A percentile compares a stretch with the other conserved stretches of the same genome.
phyloP scores from a whole-genome alignment of 192 early-diverging fungal species.

The Coemansia sp. region DNA sequence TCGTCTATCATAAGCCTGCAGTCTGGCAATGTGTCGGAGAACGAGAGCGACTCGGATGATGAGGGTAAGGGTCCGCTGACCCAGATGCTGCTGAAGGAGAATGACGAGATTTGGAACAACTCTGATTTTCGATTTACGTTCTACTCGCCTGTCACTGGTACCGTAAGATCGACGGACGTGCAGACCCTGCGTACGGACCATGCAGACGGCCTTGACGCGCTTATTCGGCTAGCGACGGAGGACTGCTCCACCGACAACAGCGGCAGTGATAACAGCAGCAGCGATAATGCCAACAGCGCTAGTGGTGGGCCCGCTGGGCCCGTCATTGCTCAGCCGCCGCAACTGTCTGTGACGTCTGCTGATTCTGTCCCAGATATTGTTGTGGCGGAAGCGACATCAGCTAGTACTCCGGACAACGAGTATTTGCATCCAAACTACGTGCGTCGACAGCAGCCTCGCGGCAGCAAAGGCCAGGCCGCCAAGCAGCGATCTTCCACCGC shows the following conservation, averaged over 20 bases:
- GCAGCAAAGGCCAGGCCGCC: neutral
- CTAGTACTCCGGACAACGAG: slow-evolving; percentile 10
- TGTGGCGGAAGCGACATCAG: neutral
- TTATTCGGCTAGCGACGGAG: slow-evolving; percentile 35
- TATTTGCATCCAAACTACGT: slow-evolving; percentile 46
- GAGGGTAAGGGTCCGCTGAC: slow-evolving; percentile 38
- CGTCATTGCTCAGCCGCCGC: slow-evolving; percentile 16
- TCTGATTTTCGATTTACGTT: slow-evolving; percentile 63
- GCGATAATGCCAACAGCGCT: too few species aligned
- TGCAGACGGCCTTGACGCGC: slow-evolving; percentile 38
- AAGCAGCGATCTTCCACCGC: neutral
- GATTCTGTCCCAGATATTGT: slow-evolving; percentile 22
- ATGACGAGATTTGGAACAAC: slow-evolving; percentile 57
- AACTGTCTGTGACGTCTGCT: slow-evolving; percentile 36
- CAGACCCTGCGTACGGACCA: slow-evolving; percentile 56
- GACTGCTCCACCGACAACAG: neutral
- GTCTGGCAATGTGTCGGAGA: neutral
- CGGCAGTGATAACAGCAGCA: neutral
- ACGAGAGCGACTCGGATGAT: slow-evolving; percentile 17
- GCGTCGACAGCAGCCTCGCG: slow-evolving; percentile 11
- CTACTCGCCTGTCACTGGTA: slow-evolving; percentile 66
- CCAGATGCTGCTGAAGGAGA: slow-evolving; percentile 43
- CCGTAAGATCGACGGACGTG: slow-evolving; percentile 61
- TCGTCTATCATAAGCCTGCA: slow-evolving; percentile 34
- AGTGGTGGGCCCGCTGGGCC: neutral